Conservation (phyloP, 225 moss, liverwort and hornwort species). For the Ulota crispa region DNA sequence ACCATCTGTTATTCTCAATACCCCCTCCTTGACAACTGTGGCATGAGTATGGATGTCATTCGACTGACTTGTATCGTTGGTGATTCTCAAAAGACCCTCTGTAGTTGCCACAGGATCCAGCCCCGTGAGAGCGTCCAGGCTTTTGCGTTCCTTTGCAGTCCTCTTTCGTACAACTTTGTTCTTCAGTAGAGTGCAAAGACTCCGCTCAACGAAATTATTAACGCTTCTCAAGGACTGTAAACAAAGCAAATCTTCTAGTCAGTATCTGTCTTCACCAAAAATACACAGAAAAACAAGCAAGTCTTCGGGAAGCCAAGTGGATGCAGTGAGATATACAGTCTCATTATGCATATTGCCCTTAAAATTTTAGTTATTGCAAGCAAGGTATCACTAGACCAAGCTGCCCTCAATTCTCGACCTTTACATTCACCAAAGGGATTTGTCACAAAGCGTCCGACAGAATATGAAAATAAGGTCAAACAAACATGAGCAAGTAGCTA, state of each 20-base stretch:
- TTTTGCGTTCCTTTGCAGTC: constrained; percentile 23
- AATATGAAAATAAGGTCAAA: not conserved
- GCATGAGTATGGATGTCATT: not conserved
- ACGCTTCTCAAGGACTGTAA: constrained; percentile 45
- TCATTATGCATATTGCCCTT: not conserved
- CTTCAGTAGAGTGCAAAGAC: constrained; percentile 31
- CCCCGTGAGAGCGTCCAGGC: constrained; percentile 8
- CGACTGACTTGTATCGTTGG: constrained; percentile 8
- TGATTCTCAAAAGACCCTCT: constrained; percentile 15
- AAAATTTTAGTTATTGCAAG: not conserved
- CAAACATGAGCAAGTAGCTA: not conserved
- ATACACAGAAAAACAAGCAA: not conserved
- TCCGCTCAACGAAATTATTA: constrained; percentile 33
- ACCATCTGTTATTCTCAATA: constrained; percentile 24
- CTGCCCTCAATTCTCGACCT: not conserved
- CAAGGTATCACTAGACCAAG: not conserved
- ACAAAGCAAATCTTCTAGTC: not conserved
- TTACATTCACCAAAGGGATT: not conserved
- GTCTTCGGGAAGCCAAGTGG: not conserved
- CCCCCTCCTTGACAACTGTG: constrained; percentile 6
- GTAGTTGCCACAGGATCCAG: constrained; percentile 10
- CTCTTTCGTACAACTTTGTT: constrained; percentile 39
- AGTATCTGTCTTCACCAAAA: not conserved
- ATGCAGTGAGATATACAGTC: constrained; percentile 2
- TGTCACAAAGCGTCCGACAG: not conserved